Percentiles rank a stretch among this genome's conserved stretches.
Evolutionary conservation across 73 alveolate species (phyloP).

Genomic region (Tetrahymena malaccensis): DNA sequence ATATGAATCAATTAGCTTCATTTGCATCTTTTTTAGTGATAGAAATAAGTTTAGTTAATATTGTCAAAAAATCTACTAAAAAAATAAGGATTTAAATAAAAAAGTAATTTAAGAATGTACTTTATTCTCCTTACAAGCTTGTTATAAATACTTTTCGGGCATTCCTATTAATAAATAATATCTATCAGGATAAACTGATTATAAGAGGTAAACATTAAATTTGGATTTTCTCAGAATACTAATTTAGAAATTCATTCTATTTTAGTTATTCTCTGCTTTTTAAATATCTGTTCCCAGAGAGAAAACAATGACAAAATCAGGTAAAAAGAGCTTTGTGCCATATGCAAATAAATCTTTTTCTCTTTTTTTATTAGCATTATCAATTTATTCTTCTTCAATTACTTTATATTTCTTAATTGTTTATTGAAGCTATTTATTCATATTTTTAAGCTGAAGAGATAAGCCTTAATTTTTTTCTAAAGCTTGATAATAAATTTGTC

Average conservation of each 20-base stretch:
- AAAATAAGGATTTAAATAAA: neutral
- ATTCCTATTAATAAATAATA: slow-evolving; percentile 13
- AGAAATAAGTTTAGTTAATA: no score
- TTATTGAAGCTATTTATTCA: neutral
- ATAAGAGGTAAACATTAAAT: slow-evolving; percentile 13
- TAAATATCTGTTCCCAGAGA: neutral
- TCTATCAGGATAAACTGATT: neutral
- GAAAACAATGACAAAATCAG: slow-evolving; percentile 20
- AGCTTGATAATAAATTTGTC: neutral
- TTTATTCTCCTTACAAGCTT: slow-evolving; percentile 2
- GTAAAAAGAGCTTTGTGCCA: slow-evolving; percentile 10
- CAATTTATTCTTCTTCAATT: neutral
- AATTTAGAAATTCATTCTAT: slow-evolving; percentile 15
- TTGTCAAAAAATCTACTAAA: no score
- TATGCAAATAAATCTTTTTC: neutral
- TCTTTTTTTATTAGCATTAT: neutral
- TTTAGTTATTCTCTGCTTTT: neutral
- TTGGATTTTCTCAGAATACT: neutral
- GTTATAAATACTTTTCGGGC: neutral
- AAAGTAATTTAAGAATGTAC: neutral
- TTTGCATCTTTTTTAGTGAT: neutral
- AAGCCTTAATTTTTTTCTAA: neutral
- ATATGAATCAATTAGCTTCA: slow-evolving; percentile 27
- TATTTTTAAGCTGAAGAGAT: neutral
- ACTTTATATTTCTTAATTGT: neutral